Conservation (phyloP, 202 grass and related monocot genomes). For the Saccharum hybrid region DNA sequence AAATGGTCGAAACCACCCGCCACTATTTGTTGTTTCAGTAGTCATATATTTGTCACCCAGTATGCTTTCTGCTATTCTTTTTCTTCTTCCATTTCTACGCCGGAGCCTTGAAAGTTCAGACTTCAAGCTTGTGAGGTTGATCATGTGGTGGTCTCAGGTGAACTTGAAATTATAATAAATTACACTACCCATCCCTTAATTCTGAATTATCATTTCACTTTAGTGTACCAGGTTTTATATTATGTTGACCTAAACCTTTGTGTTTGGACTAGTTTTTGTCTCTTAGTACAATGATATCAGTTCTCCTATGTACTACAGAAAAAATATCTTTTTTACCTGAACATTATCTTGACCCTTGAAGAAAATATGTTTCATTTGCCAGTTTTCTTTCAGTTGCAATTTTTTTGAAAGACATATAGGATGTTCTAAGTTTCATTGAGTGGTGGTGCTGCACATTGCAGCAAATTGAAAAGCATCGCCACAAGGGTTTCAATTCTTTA, state of each 20-base stretch:
- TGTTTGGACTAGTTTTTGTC: background rate
- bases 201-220: slow-evolving; percentile 22
- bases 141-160: slow-evolving; percentile 99
- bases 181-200: background rate
- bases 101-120: slow-evolving; percentile 78
- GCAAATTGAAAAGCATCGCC: background rate
- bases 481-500: background rate
- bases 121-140: slow-evolving; percentile 57
- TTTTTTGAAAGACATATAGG: background rate
- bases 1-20: slow-evolving; percentile 68
- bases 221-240: slow-evolving; percentile 1
- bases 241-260: background rate
- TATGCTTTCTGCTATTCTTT: slow-evolving; percentile 71
- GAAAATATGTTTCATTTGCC: background rate
- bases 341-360: background rate
- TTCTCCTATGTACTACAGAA: background rate
- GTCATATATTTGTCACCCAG: slow-evolving; percentile 77
- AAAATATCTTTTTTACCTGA: background rate
- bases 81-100: slow-evolving; percentile 74
- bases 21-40: slow-evolving; percentile 76
- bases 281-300: background rate
- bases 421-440: background rate
- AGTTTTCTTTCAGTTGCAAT: background rate
- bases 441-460: background rate
- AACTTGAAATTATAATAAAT: slow-evolving; percentile 31